Conservation (phyloP, 1,139 yeast genomes). For the Scheffersomyces lignicola region DNA sequence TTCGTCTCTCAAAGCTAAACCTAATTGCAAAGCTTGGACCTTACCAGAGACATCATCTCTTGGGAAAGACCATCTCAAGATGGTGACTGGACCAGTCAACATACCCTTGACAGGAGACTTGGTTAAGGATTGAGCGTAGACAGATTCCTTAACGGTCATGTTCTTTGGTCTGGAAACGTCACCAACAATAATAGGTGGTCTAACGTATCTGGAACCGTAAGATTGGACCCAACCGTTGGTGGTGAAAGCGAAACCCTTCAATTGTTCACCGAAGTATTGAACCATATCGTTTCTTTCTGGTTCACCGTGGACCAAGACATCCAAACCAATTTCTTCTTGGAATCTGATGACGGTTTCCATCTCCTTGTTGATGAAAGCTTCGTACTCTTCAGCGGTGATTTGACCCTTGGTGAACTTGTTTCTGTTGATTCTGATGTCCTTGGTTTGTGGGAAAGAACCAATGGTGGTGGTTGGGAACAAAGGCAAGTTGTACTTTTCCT, state of each 20-base stretch:
- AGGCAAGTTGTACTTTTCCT: slow-evolving; percentile 87
- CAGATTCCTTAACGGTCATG: slow-evolving; percentile 98
- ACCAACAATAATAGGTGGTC: slow-evolving; percentile 99
- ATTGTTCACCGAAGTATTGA: slow-evolving; percentile 98
- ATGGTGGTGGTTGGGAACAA: slow-evolving; percentile 99
- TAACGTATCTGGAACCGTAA: slow-evolving; percentile 98
- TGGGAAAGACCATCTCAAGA: slow-evolving; percentile 99
- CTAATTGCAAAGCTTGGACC: slow-evolving; percentile 95
- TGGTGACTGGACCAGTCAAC: slow-evolving; percentile 99
- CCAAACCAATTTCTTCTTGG: slow-evolving; percentile 98
- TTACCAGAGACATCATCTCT: slow-evolving; percentile 96
- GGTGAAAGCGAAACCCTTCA: slow-evolving; percentile 97
- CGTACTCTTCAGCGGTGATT: slow-evolving; percentile 91
- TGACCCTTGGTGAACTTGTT: slow-evolving; percentile 97
- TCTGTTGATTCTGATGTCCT: slow-evolving; percentile 98
- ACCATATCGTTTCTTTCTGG: slow-evolving; percentile 99
- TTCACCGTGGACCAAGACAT: slow-evolving; percentile 98
- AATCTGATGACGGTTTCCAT: slow-evolving; percentile 93
- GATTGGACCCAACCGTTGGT: slow-evolving; percentile 99
- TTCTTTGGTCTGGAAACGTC: slow-evolving; percentile 98
- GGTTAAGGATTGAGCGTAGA: slow-evolving; percentile 96
- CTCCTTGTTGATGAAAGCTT: slow-evolving; percentile 93
- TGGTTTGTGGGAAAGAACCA: slow-evolving; percentile 99
- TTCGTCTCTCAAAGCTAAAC: slow-evolving; percentile 97
- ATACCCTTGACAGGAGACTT: slow-evolving; percentile 98